Evolutionary conservation across 2,329 filamentous ascomycete genomes (phyloP).

Genomic region (Trichoderma sp.): DNA sequence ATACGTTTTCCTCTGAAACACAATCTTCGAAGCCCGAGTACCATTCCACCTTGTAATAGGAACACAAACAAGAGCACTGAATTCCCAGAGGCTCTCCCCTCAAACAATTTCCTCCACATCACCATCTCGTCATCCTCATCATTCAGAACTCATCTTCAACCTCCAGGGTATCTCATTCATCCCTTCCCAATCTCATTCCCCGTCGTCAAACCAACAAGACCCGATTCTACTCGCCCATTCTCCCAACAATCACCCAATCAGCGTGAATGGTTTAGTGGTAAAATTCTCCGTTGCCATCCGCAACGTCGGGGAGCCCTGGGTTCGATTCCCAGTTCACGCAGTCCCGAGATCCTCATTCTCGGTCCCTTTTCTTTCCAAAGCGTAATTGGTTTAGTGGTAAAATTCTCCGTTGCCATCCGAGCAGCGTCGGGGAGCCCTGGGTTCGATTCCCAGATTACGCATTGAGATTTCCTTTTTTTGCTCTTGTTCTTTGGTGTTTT

Average conservation of each 20-base stretch:
- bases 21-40: no score
- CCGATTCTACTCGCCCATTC: neutral
- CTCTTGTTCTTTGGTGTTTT: neutral
- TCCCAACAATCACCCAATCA: neutral
- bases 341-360: neutral
- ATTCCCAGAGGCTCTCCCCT: neutral
- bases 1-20: no score
- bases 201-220: neutral
- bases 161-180: neutral
- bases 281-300: constrained; percentile 24
- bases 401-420: constrained; percentile 32
- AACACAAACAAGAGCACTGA: neutral
- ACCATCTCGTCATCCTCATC: neutral
- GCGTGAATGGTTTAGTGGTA: constrained; percentile 25
- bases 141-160: neutral
- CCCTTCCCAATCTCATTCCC: no score
- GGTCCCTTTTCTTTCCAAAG: neutral
- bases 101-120: no score
- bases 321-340: constrained; percentile 25
- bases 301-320: constrained; percentile 22
- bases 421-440: constrained; percentile 34
- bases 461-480: constrained; percentile 14
- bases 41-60: no score
- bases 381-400: constrained; percentile 33
- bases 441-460: constrained; percentile 36